Evolutionary conservation across 2,329 filamentous ascomycete species (phyloP).

Genomic region (Elsinoe australis): DNA sequence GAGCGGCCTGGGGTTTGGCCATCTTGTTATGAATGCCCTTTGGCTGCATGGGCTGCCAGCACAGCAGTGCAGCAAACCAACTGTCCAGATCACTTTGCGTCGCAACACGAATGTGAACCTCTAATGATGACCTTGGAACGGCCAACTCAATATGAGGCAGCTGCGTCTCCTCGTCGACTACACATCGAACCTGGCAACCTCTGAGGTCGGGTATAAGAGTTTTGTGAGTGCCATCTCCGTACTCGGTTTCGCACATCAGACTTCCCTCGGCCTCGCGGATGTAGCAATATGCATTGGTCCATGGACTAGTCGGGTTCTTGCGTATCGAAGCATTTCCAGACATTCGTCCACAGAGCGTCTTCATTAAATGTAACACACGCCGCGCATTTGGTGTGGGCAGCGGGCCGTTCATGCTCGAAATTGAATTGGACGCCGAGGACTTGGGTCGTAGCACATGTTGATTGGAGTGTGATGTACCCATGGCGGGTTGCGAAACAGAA

Average conservation of each 20-base stretch:
- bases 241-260: conserved; percentile 66
- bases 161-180: conserved; percentile 41
- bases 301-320: conserved; percentile 52
- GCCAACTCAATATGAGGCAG: conserved; percentile 46
- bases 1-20: conserved; percentile 40
- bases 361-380: conserved; percentile 68
- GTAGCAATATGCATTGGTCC: conserved; percentile 65
- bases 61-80: conserved; percentile 73
- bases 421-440: conserved; percentile 28
- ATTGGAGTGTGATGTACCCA: conserved; percentile 19
- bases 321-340: conserved; percentile 69
- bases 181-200: conserved; percentile 59
- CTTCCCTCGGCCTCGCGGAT: conserved; percentile 70
- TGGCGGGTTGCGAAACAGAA: conserved; percentile 16
- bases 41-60: conserved; percentile 69
- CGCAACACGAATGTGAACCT: conserved; percentile 59
- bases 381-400: conserved; percentile 54
- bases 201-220: conserved; percentile 65
- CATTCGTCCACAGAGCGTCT: conserved; percentile 69
- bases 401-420: conserved; percentile 21
- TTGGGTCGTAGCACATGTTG: conserved; percentile 21
- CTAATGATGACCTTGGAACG: conserved; percentile 48
- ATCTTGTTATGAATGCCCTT: conserved; percentile 49
- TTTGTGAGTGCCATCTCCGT: conserved; percentile 56
- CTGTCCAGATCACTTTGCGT: conserved; percentile 61